phyloP scores from a whole-genome alignment of 768 basidiomycete genomes.

The Psilocybe subaeruginosa region DNA sequence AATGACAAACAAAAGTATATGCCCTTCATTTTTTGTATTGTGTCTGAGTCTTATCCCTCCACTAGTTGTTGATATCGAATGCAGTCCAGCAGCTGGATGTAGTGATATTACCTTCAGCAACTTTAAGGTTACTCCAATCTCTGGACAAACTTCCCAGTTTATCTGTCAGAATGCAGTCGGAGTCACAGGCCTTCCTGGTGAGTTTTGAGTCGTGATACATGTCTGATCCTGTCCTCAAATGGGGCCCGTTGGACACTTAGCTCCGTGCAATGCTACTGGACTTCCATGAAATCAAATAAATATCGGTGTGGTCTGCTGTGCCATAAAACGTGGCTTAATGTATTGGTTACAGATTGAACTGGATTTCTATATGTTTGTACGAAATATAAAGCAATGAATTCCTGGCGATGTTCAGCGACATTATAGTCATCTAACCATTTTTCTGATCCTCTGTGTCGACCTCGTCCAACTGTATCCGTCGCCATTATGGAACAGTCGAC shows the following conservation, averaged over 20 bases:
- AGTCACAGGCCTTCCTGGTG: conserved; percentile 2
- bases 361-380: too few species aligned
- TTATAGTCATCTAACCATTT: too few species aligned
- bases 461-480: too few species aligned
- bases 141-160: background rate
- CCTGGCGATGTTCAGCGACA: too few species aligned
- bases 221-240: background rate
- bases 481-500: too few species aligned
- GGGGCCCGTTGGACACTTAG: background rate
- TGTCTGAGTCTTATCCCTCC: background rate
- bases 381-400: too few species aligned
- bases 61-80: conserved; percentile 1
- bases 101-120: background rate
- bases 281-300: background rate
- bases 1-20: background rate
- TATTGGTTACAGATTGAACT: too few species aligned
- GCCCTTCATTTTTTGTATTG: background rate
- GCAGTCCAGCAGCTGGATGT: background rate
- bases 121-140: background rate
- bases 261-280: background rate
- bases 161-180: background rate
- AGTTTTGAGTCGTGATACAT: background rate
- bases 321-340: too few species aligned
- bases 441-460: too few species aligned
- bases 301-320: too few species aligned